A percentile compares a stretch with the other conserved stretches of the same genome.
These are phyloP conservation scores for Penicillium bialowiezense DNA, from an alignment of 495 filamentous ascomycete genomes.

Conservation along the genomic window DNA sequence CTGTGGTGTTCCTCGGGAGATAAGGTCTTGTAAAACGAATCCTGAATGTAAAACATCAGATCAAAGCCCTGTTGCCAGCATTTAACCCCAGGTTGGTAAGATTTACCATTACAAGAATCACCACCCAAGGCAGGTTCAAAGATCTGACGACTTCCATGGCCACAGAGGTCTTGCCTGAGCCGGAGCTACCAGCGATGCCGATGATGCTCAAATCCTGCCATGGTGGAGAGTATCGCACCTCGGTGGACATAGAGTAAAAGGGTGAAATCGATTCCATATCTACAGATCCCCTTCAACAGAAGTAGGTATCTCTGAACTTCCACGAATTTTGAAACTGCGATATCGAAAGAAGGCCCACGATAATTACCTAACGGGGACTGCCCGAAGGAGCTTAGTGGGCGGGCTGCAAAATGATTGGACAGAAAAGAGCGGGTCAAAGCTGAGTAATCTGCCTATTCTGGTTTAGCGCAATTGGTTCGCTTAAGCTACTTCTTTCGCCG, in stretches of 20 bases:
- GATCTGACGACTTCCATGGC: conserved; percentile 87
- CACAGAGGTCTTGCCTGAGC: conserved; percentile 95
- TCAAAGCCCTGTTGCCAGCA: neutral
- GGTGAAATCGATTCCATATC: conserved; percentile 47
- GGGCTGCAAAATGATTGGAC: neutral
- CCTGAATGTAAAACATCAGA: conserved; percentile 52
- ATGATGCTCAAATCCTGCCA: conserved; percentile 95
- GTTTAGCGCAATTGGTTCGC: conserved; percentile 21
- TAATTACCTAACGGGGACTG: conserved; percentile 1
- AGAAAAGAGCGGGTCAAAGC: neutral
- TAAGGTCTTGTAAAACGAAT: conserved; percentile 93
- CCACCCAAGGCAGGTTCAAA: conserved; percentile 93
- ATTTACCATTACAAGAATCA: conserved; percentile 90
- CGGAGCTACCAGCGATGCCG: conserved; percentile 91
- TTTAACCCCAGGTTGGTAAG: neutral
- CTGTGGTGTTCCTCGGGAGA: conserved; percentile 65
- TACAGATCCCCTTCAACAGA: conserved; percentile 1
- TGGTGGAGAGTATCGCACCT: conserved; percentile 81
- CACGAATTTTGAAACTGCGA: neutral
- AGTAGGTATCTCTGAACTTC: neutral
- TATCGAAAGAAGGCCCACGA: neutral
- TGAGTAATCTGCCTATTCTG: conserved; percentile 1
- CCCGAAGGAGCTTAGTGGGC: neutral
- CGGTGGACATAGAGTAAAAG: conserved; percentile 38
- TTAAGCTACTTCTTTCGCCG: conserved; percentile 18